Evolutionary conservation across 108 stramenopile species (phyloP), one percentile per base, ranked within the genome.

Genomic region (Nannochloropsis gaditana): DNA sequence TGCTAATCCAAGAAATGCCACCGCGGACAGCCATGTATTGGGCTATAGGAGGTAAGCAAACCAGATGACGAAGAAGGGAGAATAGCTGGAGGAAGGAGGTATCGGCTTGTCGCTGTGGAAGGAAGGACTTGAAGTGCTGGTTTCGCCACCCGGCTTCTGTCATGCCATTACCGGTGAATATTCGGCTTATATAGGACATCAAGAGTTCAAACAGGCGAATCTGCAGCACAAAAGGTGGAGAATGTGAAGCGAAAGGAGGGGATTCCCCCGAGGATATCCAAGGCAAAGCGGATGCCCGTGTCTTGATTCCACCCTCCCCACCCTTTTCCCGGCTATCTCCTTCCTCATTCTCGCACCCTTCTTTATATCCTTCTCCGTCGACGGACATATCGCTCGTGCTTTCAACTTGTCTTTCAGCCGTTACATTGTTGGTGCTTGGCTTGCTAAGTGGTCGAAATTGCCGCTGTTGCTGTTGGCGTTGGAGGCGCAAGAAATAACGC

Each of bases 131-230:
- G 11, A 11, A 15, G 11, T 50, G 47, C 47, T 50, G 47, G 11
- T 50, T 10, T 15, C 15, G 47, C 47, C 15, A 15, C 1, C 10
- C 15, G 47, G 47, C 47, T 50, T 10, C 1, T 50, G 47, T 15
- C 15, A 15, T 50, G 47, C 1, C 15, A 15, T 50, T 50, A 15
- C 47, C 47, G 19, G 59, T 73, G 3, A n/a, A n/a, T 73, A 31
- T 31, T 31, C 31, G 31, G 59, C 8, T 73, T 15, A 73, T 0
- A 0, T n/a, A 15, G 59, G 59, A 5, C 8, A 73, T 73, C 4
- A 73, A n/a, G 3, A 73, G 59, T 15, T 73, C 59, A 73, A 73
- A n/a, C 59, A 73, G 59, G n/a, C 59, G 59, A n/a, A n/a, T 73
- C n/a, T 73, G 59, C 4, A 73, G 59, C 19, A n/a, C 15, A n/a